Conservation (phyloP, 2,329 filamentous ascomycete genomes). For the Sphaerulina musiva region DNA sequence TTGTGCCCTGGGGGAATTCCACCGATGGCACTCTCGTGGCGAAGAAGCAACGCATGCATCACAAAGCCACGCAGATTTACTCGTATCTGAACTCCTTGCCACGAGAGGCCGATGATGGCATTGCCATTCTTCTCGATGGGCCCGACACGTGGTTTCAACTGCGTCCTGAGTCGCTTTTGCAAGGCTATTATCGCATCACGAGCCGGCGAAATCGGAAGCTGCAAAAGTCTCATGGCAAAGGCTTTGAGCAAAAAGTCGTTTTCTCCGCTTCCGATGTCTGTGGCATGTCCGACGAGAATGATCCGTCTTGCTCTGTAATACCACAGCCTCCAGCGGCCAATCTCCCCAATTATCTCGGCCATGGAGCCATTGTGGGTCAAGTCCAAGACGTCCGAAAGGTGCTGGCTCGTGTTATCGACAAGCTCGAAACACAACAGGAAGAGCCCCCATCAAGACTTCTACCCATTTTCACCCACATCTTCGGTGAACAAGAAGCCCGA, state of each 20-base stretch:
- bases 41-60: slow-evolving; percentile 26
- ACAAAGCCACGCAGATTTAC: slow-evolving; percentile 2
- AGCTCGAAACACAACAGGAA: too few species aligned
- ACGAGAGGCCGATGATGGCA: slow-evolving; percentile 1
- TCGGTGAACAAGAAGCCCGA: too few species aligned
- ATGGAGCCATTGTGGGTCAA: too few species aligned
- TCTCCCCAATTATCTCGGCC: too few species aligned
- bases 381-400: too few species aligned
- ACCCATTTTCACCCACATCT: too few species aligned
- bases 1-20: slow-evolving; percentile 5
- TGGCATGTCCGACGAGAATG: too few species aligned
- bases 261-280: slow-evolving; percentile 5
- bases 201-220: neutral
- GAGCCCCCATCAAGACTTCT: too few species aligned
- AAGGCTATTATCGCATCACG: neutral
- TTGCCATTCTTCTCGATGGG: slow-evolving; percentile 6
- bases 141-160: slow-evolving; percentile 9
- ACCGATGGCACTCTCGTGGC: neutral
- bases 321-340: too few species aligned
- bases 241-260: slow-evolving; percentile 19
- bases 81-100: slow-evolving; percentile 3
- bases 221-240: neutral
- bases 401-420: too few species aligned
- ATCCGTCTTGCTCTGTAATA: too few species aligned
- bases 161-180: slow-evolving; percentile 1